Base-by-base conservation (phyloP, 345 rosid species). In the Gossypium turneri region DNA sequence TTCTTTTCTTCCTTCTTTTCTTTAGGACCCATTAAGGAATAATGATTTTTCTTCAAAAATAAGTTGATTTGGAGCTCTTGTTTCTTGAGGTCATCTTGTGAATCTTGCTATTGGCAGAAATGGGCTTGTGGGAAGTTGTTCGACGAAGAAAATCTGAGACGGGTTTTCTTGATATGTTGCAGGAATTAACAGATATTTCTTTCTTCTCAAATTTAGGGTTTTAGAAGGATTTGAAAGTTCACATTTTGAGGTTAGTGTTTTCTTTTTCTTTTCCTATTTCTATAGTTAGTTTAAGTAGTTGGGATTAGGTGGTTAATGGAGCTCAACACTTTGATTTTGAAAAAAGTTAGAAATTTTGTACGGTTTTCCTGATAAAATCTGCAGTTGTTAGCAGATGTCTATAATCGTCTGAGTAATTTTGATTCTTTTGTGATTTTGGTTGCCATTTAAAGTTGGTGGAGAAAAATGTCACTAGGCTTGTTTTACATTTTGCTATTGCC, bases 11-110 rank as follows among this genome's bases (percentile, higher is more conserved):
- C 10, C 20, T 19, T 17, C n/a, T 52, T 43, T 19, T 17, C 67
- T 76, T 55, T 10, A 50, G 58, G 61, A 58, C 4, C 75, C 60
- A 74, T 47, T 76, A 45, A 76, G 75, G 79, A 81, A 78, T 76
- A 61, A 47, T 77, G 70, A 41, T 13, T 17, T 12, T 61, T 58
- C 73, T 57, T 57, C 2, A 44, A 15, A 11, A 22, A 19, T 67
- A 52, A 70, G 73, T 73, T 58, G 51, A 70, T 69, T 27, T 20
- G 17, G 15, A 24, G 19, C 55, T 57, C 44, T 56, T 19, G 24
- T 19, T n/a, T 29, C 15, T 47, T 9, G 9, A 29, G 27, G 38
- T 20, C 43, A 59, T 74, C 68, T 52, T 60, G 61, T 67, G 71
- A 81, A 67, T 66, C 63, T 53, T 19, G 76, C 76, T 20, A 10